Conservation (phyloP, 1,284 basidiomycete species). For the Malassezia dermatis region DNA sequence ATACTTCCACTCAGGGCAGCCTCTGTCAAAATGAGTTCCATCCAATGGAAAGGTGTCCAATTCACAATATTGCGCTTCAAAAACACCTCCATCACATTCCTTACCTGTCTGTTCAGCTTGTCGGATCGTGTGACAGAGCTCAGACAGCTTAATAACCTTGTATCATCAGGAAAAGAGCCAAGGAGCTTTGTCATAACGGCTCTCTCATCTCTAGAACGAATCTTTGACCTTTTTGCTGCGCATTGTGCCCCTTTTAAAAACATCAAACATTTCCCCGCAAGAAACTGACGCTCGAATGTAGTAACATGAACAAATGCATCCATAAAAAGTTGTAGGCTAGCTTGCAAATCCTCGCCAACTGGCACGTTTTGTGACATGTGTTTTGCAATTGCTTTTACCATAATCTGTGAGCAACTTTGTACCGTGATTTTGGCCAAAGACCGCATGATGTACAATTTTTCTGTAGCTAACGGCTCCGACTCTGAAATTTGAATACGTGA, state of each 20-base stretch:
- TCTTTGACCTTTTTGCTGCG: not conserved
- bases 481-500: not conserved
- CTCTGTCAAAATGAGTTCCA: not conserved
- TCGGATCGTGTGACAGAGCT: not conserved
- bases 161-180: not conserved
- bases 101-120: not conserved
- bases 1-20: not conserved
- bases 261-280: not conserved
- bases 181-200: not conserved
- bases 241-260: not conserved
- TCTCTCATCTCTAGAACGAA: not conserved
- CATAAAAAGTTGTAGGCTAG: not conserved
- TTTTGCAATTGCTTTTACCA: not conserved
- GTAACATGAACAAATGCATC: not conserved
- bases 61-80: not conserved
- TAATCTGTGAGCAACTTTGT: not conserved
- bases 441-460: constrained; percentile 7
- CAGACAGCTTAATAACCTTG: not conserved
- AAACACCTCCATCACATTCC: not conserved
- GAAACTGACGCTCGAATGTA: not conserved
- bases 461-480: not conserved
- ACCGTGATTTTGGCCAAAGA: not conserved
- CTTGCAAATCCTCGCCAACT: constrained; percentile 1
- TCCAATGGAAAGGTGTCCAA: not conserved
- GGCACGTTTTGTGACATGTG: not conserved